Base-by-base conservation (phyloP, 106 monocot species). In the Amphibolis antarctica region DNA sequence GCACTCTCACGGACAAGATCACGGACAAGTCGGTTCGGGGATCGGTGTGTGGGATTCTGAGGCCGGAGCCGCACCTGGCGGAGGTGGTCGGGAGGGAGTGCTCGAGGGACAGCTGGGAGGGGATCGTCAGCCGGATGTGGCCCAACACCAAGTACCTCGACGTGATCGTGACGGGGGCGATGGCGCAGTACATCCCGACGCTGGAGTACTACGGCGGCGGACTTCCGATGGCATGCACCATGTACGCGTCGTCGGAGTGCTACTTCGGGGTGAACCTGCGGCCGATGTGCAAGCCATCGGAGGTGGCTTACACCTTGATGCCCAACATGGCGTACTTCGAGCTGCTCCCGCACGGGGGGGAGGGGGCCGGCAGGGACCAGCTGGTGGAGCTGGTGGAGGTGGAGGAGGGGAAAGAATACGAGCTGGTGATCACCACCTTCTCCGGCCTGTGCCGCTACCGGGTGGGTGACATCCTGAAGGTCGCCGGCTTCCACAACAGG, bases 221-320 rank as follows among this genome's bases (percentile, higher is more conserved):
- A 29, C 56, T 85, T 11, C 88, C 88, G 11, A 47, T 88, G 28
- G 76, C 71, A 9, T 84, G 79, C 56, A 71, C 71, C 42, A 84
- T 84, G 84, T 88, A 88, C 52, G 84, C 76, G 0, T 84, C 88
- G 0, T 88, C 88, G 12, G 84, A 88, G 66, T 84, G 83, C 63
- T 84, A 84, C 61, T 79, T 88, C 28, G 88, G 84, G 0, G 59
- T 88, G 42, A 88, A 88, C 50, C 28, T 88, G 55, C 56, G 45
- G 29, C 84, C 84, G 0, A 9, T 81, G 62, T 65, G 84, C 51
- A 52, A 67, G 31, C 84, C 81, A 11, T 61, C 28, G 1, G 74
- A 84, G 0, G 84, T 84, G 17, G 55, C 79, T 0, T 88, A 88
- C 65, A 84, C 84, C 5, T 27, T 84, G 55, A 46, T 88, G 31